These are phyloP conservation scores for Botrytis medusae DNA, from an alignment of 2,329 filamentous ascomycete genomes.

Conservation along the genomic window DNA sequence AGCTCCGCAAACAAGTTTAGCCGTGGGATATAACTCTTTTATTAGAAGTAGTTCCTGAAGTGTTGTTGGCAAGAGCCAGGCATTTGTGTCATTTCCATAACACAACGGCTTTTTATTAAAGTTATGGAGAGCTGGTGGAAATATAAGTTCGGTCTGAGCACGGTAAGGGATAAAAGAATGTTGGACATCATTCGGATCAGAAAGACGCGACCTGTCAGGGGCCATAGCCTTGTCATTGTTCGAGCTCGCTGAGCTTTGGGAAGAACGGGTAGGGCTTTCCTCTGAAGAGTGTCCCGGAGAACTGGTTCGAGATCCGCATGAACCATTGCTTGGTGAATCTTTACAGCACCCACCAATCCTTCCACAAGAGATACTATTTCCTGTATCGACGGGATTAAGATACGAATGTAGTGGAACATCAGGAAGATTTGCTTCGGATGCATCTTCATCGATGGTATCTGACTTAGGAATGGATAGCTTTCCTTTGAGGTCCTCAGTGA, in stretches of 20 bases:
- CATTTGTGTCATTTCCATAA: conserved; percentile 90
- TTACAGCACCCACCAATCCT: conserved; percentile 64
- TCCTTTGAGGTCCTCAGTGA: conserved; percentile 41
- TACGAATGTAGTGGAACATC: conserved; percentile 32
- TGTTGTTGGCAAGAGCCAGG: conserved; percentile 85
- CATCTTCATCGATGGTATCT: conserved; percentile 54
- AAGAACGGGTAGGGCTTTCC: conserved; percentile 23
- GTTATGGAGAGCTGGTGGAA: conserved; percentile 78
- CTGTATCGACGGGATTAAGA: conserved; percentile 19
- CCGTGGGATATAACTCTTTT: conserved; percentile 76
- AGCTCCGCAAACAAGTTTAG: conserved; percentile 91
- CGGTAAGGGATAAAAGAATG: conserved; percentile 78
- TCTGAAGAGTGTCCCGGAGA: conserved; percentile 27
- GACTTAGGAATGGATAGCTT: conserved; percentile 59
- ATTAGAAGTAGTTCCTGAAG: conserved; percentile 84
- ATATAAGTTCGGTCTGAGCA: conserved; percentile 88
- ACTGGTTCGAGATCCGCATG: conserved; percentile 20
- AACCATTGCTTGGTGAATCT: conserved; percentile 51
- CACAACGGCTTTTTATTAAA: conserved; percentile 77
- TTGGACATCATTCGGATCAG: conserved; percentile 19
- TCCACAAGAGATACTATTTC: conserved; percentile 31
- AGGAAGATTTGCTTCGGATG: conserved; percentile 23
- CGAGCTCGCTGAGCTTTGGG: conserved; percentile 88
- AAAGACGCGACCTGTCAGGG: no score
- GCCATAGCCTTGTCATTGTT: conserved; percentile 59